phyloP scores from a whole-genome alignment of 306 rosid species.

The Trifolium repens region DNA sequence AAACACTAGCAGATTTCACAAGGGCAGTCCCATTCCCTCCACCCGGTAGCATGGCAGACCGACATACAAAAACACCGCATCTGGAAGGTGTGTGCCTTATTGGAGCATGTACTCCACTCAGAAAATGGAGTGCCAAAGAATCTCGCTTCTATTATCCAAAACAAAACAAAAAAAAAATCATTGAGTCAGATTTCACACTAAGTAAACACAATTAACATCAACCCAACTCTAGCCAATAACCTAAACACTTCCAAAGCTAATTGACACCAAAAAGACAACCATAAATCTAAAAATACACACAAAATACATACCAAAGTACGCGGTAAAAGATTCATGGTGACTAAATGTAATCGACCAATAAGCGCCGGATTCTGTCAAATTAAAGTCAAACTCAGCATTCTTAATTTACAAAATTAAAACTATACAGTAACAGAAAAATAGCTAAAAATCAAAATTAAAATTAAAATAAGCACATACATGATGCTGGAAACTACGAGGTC shows the following conservation, averaged over 20 bases:
- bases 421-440: neutral
- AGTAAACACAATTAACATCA: conserved; percentile 30
- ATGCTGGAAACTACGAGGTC: conserved; percentile 48
- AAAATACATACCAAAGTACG: conserved; percentile 68
- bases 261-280: neutral
- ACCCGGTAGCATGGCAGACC: conserved; percentile 69
- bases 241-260: neutral
- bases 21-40: conserved; percentile 70
- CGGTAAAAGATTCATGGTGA: conserved; percentile 62
- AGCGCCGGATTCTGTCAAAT: conserved; percentile 56
- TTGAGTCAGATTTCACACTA: conserved; percentile 35
- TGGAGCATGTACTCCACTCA: conserved; percentile 60
- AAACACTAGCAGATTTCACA: conserved; percentile 69
- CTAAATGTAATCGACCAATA: conserved; percentile 61
- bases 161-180: conserved; percentile 13
- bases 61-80: conserved; percentile 71
- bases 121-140: conserved; percentile 63
- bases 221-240: conserved; percentile 22
- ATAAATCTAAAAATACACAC: conserved; percentile 15
- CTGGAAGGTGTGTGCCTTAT: conserved; percentile 62
- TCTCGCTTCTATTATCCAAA: conserved; percentile 61
- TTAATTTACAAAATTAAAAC: conserved; percentile 3
- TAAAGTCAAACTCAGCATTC: conserved; percentile 37
- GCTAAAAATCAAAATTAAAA: conserved; percentile 9
- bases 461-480: conserved; percentile 55